Base-by-base conservation (phyloP, 129 eudicot genomes). In the Ambrosia artemisiifolia region DNA sequence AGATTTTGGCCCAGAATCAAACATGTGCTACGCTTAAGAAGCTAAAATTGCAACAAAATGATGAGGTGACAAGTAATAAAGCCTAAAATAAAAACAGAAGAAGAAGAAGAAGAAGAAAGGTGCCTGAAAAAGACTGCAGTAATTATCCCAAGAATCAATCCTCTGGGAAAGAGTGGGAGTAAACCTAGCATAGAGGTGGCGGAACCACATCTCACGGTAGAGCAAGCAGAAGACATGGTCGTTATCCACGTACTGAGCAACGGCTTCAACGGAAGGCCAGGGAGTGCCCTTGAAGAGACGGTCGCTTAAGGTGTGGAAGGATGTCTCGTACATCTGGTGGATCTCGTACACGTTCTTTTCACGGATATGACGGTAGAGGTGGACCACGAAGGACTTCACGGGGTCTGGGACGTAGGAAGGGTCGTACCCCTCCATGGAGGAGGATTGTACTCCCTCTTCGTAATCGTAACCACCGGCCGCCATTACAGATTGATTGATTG, bases 191-290 rank as follows among this genome's bases (percentile, higher is more conserved):
- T 80, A 94, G 36, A 94, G 74, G 55, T 94, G 99, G 3, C 97
- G 88, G 34, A 75, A 90, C 99, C 99, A 94, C 99, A 94, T 94
- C 86, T 94, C 99, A 3, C 89, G 91, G 64, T 94, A 94, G n/a
- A 94, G 79, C 82, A 94, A 70, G 65, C 99, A 86, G 65, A 94
- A 94, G 3, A 94, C 99, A 33, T 90, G 97, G 65, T 94, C 99
- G 46, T 94, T 94, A 50, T 94, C 99, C 4, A 90, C 97, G 69
- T 82, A 94, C 59, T 82, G 84, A 24, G 99, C 88, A 33, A 94
- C 89, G 0, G 97, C 92, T 16, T 94, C 99, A n/a, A 86, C 97
- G 8, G 89, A 84, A 5, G 99, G 99, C 97, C 99, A 94, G 43
- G 98, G 98, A 4, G 91, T 68, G 66, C 89, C 96, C 56, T 89